Percentiles rank a stretch among this genome's conserved stretches.
These are phyloP conservation scores for Naegleria gruberi DNA, from an alignment of 208 protist species.

Conservation along the genomic window DNA sequence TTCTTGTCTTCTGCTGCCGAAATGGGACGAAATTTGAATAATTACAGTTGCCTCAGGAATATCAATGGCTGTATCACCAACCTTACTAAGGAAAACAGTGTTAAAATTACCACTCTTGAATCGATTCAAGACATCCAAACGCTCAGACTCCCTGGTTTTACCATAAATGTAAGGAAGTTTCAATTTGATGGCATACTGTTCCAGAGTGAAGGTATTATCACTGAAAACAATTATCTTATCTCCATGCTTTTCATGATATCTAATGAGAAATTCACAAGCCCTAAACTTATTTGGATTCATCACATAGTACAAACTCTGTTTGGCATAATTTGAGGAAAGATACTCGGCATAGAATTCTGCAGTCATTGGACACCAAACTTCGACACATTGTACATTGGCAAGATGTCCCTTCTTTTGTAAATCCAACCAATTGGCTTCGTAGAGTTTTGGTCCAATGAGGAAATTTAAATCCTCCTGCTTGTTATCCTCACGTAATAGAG, in stretches of 20 bases:
- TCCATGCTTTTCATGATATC: constrained; percentile 50
- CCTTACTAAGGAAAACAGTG: no score
- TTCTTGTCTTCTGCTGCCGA: constrained; percentile 86
- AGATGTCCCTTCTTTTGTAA: constrained; percentile 58
- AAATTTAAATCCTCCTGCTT: constrained; percentile 91
- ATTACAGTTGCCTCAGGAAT: constrained; percentile 97
- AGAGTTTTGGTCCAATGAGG: constrained; percentile 98
- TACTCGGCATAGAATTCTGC: constrained; percentile 56
- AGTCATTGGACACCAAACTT: constrained; percentile 94
- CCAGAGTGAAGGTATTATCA: constrained; percentile 67
- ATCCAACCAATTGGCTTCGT: constrained; percentile 99
- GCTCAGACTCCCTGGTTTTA: constrained; percentile 74
- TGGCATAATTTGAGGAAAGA: constrained; percentile 20
- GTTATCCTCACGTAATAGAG: constrained; percentile 92
- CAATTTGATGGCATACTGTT: constrained; percentile 47
- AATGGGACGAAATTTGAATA: constrained; percentile 95
- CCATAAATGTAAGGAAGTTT: constrained; percentile 83
- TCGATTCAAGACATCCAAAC: constrained; percentile 24
- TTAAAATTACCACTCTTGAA: no score
- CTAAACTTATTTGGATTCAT: constrained; percentile 83
- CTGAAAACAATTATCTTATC: constrained; percentile 83
- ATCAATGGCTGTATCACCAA: constrained; percentile 93
- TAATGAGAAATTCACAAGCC: constrained; percentile 57
- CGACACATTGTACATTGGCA: constrained; percentile 91
- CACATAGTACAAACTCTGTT: constrained; percentile 45